These are phyloP conservation scores for Acanthamoeba sp. DNA, from an alignment of 208 protist species.

Conservation along the genomic window DNA sequence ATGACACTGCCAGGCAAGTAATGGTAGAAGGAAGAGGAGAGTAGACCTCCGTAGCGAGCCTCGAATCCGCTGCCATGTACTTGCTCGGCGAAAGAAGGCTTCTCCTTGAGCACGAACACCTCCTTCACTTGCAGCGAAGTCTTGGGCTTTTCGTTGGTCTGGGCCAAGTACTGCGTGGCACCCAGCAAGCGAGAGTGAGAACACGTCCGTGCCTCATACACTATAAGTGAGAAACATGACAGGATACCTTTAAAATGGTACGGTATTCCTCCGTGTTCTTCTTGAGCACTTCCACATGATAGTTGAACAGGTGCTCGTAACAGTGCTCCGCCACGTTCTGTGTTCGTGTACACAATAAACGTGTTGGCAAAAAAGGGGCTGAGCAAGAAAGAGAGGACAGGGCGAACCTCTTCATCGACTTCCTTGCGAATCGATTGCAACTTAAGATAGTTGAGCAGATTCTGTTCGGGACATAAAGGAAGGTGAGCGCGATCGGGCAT, in stretches of 20 bases:
- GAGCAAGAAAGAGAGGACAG: neutral
- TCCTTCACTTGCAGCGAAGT: conserved; percentile 1
- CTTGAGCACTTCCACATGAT: neutral
- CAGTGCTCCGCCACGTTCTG: neutral
- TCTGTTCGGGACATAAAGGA: neutral
- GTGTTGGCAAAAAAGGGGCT: neutral
- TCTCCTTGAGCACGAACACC: neutral
- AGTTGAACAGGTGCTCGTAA: neutral
- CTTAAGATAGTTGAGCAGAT: neutral
- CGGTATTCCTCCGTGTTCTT: neutral
- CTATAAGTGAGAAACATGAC: neutral
- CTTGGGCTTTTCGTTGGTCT: neutral
- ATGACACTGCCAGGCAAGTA: no score
- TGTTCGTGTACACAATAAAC: neutral
- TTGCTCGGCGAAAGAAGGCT: neutral
- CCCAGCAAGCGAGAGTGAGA: neutral
- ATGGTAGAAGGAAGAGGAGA: no score
- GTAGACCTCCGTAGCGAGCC: neutral
- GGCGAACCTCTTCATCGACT: neutral
- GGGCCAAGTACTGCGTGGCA: conserved; percentile 1
- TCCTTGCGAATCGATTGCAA: neutral
- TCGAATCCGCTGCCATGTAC: neutral
- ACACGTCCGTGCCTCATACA: neutral
- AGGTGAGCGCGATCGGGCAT: no score
- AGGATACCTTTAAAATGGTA: neutral